A percentile compares a stretch with the other conserved stretches of the same genome.
phyloP scores from a whole-genome alignment of 805 yeast genomes.

The Wickerhamomyces chaumierensis region DNA sequence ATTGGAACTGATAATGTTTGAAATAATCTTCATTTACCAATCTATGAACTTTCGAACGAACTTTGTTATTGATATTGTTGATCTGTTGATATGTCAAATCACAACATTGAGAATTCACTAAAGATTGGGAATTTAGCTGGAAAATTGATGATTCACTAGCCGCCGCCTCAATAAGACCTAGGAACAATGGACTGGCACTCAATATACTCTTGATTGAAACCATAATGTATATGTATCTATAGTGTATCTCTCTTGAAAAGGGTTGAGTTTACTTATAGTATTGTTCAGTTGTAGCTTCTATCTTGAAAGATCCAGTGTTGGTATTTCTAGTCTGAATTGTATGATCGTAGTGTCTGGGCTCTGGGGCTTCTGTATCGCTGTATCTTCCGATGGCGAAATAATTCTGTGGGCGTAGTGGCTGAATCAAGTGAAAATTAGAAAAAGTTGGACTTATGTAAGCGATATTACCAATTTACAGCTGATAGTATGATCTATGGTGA shows the following conservation, averaged over 20 bases:
- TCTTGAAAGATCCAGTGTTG: too few species aligned
- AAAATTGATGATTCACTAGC: constrained; percentile 7
- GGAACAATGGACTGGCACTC: neutral
- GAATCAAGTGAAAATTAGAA: too few species aligned
- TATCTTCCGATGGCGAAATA: neutral
- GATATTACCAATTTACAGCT: too few species aligned
- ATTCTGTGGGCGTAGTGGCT: too few species aligned
- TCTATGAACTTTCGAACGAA: constrained; percentile 45
- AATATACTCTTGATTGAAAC: neutral
- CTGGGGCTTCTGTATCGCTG: too few species aligned
- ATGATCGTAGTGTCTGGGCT: too few species aligned
- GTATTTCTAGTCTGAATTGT: too few species aligned
- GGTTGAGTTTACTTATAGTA: too few species aligned
- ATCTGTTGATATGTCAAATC: constrained; percentile 35
- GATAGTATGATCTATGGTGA: too few species aligned
- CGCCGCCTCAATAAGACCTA: neutral
- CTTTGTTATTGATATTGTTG: constrained; percentile 35
- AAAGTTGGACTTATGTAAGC: neutral
- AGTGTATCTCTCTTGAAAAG: too few species aligned
- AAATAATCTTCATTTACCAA: constrained; percentile 72
- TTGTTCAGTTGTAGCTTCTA: too few species aligned
- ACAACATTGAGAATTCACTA: constrained; percentile 20
- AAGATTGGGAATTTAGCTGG: constrained; percentile 7
- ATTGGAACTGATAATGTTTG: constrained; percentile 57
- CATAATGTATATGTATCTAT: neutral